Evolutionary conservation across 2,329 filamentous ascomycete species (phyloP).

Genomic region (Neofusicoccum ribis): DNA sequence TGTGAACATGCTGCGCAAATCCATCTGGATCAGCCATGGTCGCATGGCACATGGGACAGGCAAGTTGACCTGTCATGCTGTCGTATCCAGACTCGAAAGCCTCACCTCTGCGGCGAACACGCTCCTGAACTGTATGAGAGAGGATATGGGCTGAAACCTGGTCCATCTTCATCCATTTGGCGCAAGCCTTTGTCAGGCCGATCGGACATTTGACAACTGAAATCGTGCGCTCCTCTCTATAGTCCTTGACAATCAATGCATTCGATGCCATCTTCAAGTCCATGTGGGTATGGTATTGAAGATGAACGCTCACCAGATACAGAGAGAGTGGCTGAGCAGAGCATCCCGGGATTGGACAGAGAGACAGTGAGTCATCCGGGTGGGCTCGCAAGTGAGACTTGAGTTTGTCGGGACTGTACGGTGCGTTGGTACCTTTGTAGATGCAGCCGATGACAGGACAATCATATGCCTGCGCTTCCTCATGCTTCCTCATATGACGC

Average conservation of each 20-base stretch:
- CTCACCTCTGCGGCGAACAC: neutral
- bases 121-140: neutral
- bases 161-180: neutral
- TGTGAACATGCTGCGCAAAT: neutral
- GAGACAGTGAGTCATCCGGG: neutral
- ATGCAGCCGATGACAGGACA: conserved; percentile 22
- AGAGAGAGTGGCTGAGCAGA: neutral
- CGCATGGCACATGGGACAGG: neutral
- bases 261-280: neutral
- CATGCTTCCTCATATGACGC: conserved; percentile 26
- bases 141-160: neutral
- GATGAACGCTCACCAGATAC: neutral
- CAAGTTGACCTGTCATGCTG: neutral
- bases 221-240: neutral
- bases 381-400: conserved; percentile 18
- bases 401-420: conserved; percentile 19
- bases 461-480: neutral
- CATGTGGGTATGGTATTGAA: neutral
- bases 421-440: neutral
- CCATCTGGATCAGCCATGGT: neutral
- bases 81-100: neutral
- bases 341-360: neutral
- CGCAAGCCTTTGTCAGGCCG: neutral
- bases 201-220: neutral
- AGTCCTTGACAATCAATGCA: neutral